These are phyloP conservation scores for Ajuga reptans DNA, from an alignment of 305 asterid genomes.

Conservation along the genomic window DNA sequence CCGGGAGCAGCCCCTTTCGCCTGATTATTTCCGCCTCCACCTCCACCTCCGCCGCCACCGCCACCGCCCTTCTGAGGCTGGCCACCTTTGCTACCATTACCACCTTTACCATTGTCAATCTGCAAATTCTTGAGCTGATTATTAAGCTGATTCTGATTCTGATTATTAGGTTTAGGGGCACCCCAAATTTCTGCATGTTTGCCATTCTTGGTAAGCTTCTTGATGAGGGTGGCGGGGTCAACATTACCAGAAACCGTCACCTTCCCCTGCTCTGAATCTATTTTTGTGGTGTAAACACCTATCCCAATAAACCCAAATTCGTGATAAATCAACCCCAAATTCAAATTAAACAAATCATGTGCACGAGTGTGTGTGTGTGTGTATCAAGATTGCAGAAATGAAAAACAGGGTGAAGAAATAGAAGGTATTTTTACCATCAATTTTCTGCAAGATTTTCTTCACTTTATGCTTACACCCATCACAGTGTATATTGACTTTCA, in stretches of 20 bases:
- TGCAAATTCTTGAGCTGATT: conserved; percentile 63
- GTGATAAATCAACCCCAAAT: background rate
- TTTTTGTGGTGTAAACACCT: conserved; percentile 53
- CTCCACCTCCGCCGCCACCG: conserved; percentile 15
- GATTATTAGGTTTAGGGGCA: conserved; percentile 38
- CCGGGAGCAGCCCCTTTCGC: conserved; percentile 36
- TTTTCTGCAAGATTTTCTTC: conserved; percentile 92
- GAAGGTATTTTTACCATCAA: conserved; percentile 52
- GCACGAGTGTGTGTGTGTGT: background rate
- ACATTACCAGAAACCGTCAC: conserved; percentile 66
- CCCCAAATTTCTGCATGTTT: conserved; percentile 62
- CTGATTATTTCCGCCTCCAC: conserved; percentile 32
- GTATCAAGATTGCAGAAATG: background rate
- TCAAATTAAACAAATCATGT: background rate
- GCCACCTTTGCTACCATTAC: conserved; percentile 32
- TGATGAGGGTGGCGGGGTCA: conserved; percentile 49
- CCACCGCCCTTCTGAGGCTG: conserved; percentile 34
- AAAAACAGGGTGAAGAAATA: conserved; percentile 25
- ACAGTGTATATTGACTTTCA: conserved; percentile 94
- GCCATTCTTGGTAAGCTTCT: conserved; percentile 54
- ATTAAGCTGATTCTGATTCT: conserved; percentile 30
- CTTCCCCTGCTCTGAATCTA: conserved; percentile 61
- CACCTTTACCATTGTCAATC: conserved; percentile 50
- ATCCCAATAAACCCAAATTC: background rate
- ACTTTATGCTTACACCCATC: conserved; percentile 96